Conservation (phyloP, 257 asterid genomes). For the Salvia splendens region DNA sequence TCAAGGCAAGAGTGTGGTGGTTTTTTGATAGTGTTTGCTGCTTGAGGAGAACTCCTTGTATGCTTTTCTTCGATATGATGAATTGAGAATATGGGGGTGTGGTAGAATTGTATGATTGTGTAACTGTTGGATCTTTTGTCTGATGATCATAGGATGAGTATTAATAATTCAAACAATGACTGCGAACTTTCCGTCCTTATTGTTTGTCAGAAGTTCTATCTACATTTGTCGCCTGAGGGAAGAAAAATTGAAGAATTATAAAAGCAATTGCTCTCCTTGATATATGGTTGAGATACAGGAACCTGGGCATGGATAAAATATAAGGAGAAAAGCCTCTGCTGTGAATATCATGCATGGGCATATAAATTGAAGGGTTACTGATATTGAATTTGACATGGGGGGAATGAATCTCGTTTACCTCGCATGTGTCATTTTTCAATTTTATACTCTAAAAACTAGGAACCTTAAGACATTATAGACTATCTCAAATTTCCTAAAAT, state of each 20-base stretch:
- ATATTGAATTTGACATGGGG: background rate
- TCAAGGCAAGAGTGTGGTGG: background rate
- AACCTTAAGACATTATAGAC: conserved; percentile 12
- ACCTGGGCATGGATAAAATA: conserved; percentile 16
- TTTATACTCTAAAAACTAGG: background rate
- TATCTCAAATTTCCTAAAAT: background rate
- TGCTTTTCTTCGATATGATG: background rate
- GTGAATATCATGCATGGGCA: conserved; percentile 6
- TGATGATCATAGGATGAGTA: background rate
- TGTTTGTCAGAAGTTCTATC: background rate
- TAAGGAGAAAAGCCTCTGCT: conserved; percentile 17
- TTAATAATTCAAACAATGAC: background rate
- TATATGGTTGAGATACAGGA: background rate
- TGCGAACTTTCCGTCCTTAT: background rate
- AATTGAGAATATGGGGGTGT: background rate
- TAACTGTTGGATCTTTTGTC: background rate
- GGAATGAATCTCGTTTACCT: background rate
- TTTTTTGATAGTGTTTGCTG: background rate
- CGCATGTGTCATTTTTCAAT: background rate
- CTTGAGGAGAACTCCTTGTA: background rate
- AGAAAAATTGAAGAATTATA: background rate
- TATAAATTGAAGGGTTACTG: background rate
- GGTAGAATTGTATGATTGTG: background rate
- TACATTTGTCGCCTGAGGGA: background rate
- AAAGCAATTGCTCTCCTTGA: background rate